These are phyloP conservation scores for Amanita pallidorosea DNA, from an alignment of 768 basidiomycete species.

Conservation along the genomic window DNA sequence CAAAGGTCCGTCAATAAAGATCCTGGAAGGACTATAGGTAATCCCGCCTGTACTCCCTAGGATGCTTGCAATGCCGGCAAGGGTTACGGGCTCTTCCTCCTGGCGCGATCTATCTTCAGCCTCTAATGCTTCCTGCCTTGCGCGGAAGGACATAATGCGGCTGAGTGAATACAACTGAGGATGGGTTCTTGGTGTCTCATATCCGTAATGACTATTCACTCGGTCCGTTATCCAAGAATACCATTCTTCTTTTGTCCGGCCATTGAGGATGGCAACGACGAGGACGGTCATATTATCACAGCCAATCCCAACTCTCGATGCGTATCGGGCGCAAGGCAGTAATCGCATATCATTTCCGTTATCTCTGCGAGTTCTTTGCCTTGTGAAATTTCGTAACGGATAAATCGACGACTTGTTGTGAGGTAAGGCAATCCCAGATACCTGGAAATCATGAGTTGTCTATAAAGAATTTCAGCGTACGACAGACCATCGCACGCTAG, in stretches of 20 bases:
- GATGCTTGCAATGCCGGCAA: conserved; percentile 43
- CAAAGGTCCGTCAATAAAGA: conserved; percentile 40
- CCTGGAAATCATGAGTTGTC: conserved; percentile 35
- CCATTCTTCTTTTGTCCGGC: conserved; percentile 88
- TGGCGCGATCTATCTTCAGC: conserved; percentile 23
- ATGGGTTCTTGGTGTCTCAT: conserved; percentile 61
- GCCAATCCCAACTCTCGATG: conserved; percentile 84
- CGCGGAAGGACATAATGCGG: conserved; percentile 53
- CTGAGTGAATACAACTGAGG: conserved; percentile 69
- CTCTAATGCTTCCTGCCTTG: conserved; percentile 48
- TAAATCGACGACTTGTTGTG: conserved; percentile 86
- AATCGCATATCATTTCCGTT: conserved; percentile 81
- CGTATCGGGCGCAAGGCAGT: conserved; percentile 90
- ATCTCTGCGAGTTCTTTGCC: conserved; percentile 76
- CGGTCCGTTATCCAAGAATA: conserved; percentile 80
- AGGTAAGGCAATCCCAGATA: conserved; percentile 96
- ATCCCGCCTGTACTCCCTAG: conserved; percentile 52
- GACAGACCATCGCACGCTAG: conserved; percentile 86
- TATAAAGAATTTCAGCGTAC: background rate
- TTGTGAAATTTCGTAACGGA: conserved; percentile 72
- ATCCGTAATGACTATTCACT: conserved; percentile 66
- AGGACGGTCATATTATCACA: conserved; percentile 99
- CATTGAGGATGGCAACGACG: conserved; percentile 79
- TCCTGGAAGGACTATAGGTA: conserved; percentile 48
- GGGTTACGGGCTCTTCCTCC: conserved; percentile 22